A percentile compares a stretch with the other conserved stretches of the same genome.
Conservation (phyloP, 2,329 filamentous ascomycete genomes). For the Aspergillus amoenus region DNA sequence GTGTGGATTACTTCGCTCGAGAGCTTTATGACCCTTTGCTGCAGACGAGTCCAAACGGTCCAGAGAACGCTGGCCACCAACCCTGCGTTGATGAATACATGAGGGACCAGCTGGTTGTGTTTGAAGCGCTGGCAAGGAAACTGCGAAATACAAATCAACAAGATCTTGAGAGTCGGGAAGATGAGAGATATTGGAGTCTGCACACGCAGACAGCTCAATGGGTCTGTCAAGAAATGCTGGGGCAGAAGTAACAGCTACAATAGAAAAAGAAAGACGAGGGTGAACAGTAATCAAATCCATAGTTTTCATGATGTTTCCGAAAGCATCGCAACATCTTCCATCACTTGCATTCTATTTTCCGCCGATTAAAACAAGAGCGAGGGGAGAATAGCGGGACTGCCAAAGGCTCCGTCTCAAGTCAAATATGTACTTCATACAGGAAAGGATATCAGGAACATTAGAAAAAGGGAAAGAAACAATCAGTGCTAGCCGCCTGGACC, state of each 20-base stretch:
- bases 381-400: neutral
- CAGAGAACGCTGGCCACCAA: conserved; percentile 1
- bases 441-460: conserved; percentile 8
- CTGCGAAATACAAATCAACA: conserved; percentile 5
- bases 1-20: conserved; percentile 44
- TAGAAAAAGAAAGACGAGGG: neutral
- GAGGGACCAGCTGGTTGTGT: conserved; percentile 61
- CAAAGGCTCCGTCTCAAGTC: conserved; percentile 1
- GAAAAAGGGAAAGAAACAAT: conserved; percentile 8
- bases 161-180: conserved; percentile 22
- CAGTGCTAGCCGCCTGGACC: conserved; percentile 15
- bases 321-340: conserved; percentile 1
- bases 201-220: conserved; percentile 47
- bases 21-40: conserved; percentile 45
- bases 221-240: conserved; percentile 43
- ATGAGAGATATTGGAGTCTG: conserved; percentile 36
- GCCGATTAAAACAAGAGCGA: conserved; percentile 2
- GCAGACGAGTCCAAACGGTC: neutral
- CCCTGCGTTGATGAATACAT: conserved; percentile 56
- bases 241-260: neutral
- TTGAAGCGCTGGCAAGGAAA: conserved; percentile 54
- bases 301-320: neutral
- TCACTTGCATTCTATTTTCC: conserved; percentile 8
- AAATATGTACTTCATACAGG: neutral
- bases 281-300: neutral